phyloP scores from a whole-genome alignment of 2,329 filamentous ascomycete species.

The Dactylellina sp. region DNA sequence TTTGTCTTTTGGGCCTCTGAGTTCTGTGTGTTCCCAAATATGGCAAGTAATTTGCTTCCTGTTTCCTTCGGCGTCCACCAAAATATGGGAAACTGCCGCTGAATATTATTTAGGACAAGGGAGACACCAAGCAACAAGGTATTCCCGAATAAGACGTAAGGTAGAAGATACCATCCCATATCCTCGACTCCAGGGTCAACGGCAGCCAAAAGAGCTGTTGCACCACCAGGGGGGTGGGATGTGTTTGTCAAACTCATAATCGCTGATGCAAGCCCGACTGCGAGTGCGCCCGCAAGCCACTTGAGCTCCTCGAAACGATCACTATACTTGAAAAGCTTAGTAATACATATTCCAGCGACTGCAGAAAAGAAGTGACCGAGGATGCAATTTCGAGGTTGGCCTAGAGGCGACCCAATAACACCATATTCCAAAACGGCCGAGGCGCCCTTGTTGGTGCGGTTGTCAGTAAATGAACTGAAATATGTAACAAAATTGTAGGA shows the following conservation, averaged over 20 bases:
- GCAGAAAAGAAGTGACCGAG: conserved; percentile 75
- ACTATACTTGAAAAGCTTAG: conserved; percentile 73
- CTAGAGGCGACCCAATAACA: conserved; percentile 76
- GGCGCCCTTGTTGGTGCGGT: conserved; percentile 70
- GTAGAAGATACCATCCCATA: conserved; percentile 77
- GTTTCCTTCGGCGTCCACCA: conserved; percentile 72
- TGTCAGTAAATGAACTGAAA: not conserved
- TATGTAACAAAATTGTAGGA: not conserved
- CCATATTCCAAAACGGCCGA: conserved; percentile 81
- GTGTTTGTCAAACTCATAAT: conserved; percentile 78
- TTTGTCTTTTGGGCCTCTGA: not conserved
- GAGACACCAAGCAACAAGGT: conserved; percentile 73
- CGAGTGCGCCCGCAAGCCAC: conserved; percentile 74
- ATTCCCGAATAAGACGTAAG: conserved; percentile 72
- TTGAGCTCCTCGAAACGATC: conserved; percentile 68
- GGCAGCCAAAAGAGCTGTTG: conserved; percentile 77
- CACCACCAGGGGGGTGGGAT: conserved; percentile 79
- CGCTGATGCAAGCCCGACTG: conserved; percentile 73
- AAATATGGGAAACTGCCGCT: conserved; percentile 75
- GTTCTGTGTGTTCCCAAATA: not conserved
- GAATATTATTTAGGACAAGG: conserved; percentile 76
- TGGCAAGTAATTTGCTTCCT: conserved; percentile 4
- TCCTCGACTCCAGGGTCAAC: conserved; percentile 68
- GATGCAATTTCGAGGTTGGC: conserved; percentile 78
- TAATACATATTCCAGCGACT: conserved; percentile 71